Evolutionary conservation across 352 stramenopile genomes (phyloP), one percentile per base, ranked within the genome.

Genomic region (Phytopythium litorale): DNA sequence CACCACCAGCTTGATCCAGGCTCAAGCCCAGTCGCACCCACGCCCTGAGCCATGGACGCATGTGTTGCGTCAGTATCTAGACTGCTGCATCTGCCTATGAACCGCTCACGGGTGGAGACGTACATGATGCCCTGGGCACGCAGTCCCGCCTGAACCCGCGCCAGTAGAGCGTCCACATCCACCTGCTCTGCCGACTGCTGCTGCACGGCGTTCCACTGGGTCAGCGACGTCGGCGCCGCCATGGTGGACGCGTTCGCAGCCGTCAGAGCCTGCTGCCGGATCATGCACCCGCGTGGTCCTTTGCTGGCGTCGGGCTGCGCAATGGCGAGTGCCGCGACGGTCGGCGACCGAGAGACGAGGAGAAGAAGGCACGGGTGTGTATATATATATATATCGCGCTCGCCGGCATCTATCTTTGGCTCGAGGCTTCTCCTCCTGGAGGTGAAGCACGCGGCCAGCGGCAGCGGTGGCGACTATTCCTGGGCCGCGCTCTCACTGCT

Each of bases 131-230:
- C 83, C 18, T 79, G 72, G 4, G 69, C 25, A 3, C 78, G 76
- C 1, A 92, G 62, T 7, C 66, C 58, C 13, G 54, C 67, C 50
- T 80, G 79, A 3, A 89, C 35, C 18, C 64, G 72, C 7, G 67
- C 61, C 49, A 89, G 62, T 11, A 92, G 66, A 15, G 67, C 68
- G 7, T 59, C 56, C 6, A 88, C 58, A 48, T 90, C 78, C n/a
- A 92, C 71, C 32, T 87, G 73, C 16, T 81, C 73, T 18, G 81
- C 80, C 15, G 68, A 84, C 61, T 88, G 74, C 65, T 92, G 82
- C 59, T 92, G 83, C 56, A 75, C 55, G 19, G 64, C 67, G 67
- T 90, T 88, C 83, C 83, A 92, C 61, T 90, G 75, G 32, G 77
- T 89, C 35, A 92, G 64, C 58, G 81, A 88, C 59, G 80, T 82